Base-by-base conservation (phyloP, 306 rosid genomes). In the Cucurbita ficifolia region DNA sequence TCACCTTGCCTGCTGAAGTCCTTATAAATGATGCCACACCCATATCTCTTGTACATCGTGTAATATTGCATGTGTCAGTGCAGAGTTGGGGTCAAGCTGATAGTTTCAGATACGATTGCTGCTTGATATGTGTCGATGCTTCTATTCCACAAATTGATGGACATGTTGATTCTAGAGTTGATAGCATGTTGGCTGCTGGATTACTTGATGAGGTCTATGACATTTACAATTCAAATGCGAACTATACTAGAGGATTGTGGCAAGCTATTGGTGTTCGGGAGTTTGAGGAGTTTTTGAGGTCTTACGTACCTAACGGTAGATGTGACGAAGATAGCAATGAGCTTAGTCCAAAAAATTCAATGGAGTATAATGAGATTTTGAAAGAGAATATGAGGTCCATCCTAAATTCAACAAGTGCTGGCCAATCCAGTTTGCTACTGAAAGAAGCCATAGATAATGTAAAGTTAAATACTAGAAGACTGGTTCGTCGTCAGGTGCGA, bases 1-100 rank as follows among this genome's bases (percentile, higher is more conserved):
- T 70, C 0, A 39, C 35, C 19, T 68, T 21, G 55, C 5, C 18
- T 43, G 73, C 73, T 45, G 13, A 68, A 45, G 17, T 68, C 7
- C 55, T 45, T 68, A 21, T 68, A 21, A 42, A 46, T 67, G 36
- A 19, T 67, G 45, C 39, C 56, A 45, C 7, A 17, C 35, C 55
- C 49, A 33, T 64, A 52, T 42, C 18, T 45, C 46, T 10, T 40
- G 52, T 36, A 16, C 62, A 43, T 14, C 33, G 53, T 62, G 60
- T 58, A 17, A 76, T 72, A 52, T 77, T 87, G 82, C 79, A 81
- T 79, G 87, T 77, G 96, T 83, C 96, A 88, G 90, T 93, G 85
- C 97, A 93, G 98, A 93, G 88, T 72, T 93, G 98, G 98, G 97
- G 97, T 72, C 93, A 79, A 87, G 90, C 84, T 59, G 90, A 84